Percentiles rank a stretch among this genome's conserved stretches.
Evolutionary conservation across 495 filamentous ascomycete species (phyloP).

Genomic region (Podospora pseudoanserina): DNA sequence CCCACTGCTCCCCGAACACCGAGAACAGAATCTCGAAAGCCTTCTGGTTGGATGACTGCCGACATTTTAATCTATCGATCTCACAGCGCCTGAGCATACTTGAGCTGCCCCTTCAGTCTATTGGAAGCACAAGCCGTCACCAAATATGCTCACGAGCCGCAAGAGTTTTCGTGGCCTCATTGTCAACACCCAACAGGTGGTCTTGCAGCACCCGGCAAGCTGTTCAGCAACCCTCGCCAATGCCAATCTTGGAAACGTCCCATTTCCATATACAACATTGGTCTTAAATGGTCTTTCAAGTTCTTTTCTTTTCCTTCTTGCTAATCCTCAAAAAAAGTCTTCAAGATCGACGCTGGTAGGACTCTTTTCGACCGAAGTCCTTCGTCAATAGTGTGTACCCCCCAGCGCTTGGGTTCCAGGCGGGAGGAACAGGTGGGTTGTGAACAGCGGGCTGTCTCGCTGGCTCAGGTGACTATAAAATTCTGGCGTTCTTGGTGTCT

Average conservation of each 20-base stretch:
- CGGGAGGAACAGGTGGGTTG: neutral
- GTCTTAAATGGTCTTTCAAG: neutral
- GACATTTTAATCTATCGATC: conserved; percentile 2
- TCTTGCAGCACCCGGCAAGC: neutral
- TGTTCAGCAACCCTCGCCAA: too few relatives aligned
- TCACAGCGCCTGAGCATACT: neutral
- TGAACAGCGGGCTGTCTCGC: conserved; percentile 16
- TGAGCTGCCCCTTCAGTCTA: neutral
- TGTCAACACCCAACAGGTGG: neutral
- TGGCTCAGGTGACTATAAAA: conserved; percentile 32
- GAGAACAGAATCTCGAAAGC: neutral
- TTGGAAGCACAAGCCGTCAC: neutral
- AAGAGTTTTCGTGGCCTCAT: neutral
- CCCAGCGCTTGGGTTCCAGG: neutral
- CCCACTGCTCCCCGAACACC: neutral
- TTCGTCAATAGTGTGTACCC: conserved; percentile 1
- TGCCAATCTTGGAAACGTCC: neutral
- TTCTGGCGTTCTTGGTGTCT: conserved; percentile 19
- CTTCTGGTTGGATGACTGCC: neutral
- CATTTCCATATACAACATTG: neutral
- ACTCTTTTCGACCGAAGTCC: neutral
- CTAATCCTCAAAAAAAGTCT: neutral
- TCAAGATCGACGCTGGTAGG: conserved; percentile 2
- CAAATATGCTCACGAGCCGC: neutral
- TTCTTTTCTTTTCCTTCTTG: neutral